These are phyloP conservation scores for Ceratobasidium sp. DNA, from an alignment of 1,284 basidiomycete genomes.

Conservation along the genomic window DNA sequence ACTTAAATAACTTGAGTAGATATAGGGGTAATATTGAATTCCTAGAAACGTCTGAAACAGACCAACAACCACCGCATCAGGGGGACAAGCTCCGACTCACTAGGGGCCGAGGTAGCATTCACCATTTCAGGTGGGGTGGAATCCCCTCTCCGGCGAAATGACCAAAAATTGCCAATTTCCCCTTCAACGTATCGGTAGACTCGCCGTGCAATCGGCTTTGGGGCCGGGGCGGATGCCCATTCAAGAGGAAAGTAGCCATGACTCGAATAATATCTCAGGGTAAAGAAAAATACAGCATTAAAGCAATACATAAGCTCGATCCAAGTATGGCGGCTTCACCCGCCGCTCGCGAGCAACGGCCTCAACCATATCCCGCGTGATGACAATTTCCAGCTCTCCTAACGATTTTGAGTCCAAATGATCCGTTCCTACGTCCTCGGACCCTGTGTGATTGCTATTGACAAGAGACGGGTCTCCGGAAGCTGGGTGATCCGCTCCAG, in stretches of 20 bases:
- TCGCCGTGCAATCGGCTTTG: not conserved
- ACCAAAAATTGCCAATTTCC: constrained; percentile 2
- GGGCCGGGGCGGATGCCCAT: not conserved
- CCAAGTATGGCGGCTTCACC: constrained; percentile 57
- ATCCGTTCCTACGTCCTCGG: constrained; percentile 40
- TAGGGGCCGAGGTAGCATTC: not conserved
- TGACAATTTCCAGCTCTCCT: constrained; percentile 57
- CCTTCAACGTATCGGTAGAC: not conserved
- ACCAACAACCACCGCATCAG: too few species aligned
- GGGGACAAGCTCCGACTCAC: too few species aligned
- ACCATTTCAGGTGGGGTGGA: too few species aligned
- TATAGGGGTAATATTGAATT: too few species aligned
- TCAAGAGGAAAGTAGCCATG: not conserved
- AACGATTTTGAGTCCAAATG: constrained; percentile 44
- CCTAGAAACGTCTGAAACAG: too few species aligned
- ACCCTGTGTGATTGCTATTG: constrained; percentile 9
- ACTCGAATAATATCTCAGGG: not conserved
- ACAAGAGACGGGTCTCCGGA: not conserved
- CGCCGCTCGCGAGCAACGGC: constrained; percentile 65
- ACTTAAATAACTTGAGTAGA: too few species aligned
- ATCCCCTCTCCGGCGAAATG: not conserved
- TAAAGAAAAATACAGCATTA: constrained; percentile 23
- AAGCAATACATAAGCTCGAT: constrained; percentile 44
- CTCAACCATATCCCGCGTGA: constrained; percentile 78
- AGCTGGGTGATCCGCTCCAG: constrained; percentile 20